Evolutionary conservation across 352 stramenopile species (phyloP), one percentile per base, ranked within the genome.

Genomic region (Lagenidium sp.): DNA sequence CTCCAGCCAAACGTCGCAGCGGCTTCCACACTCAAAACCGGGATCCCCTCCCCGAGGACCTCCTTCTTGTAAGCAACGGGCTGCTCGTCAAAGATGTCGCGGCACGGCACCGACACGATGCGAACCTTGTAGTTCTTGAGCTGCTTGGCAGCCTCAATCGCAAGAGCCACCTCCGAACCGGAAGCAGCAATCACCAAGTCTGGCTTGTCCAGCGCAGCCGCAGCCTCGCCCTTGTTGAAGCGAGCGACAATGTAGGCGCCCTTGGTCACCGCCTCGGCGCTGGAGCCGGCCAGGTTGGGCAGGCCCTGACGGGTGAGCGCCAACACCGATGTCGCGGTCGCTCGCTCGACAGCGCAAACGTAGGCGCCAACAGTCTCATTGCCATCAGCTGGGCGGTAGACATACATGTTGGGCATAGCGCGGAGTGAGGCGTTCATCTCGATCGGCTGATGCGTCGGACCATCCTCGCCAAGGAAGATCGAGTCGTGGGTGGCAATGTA

Each of bases 401-500:
- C 80, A 63, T 97, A 95, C 63, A 99, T 96, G 75, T 99, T 99
- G 25, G 96, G 97, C 81, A 98, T 99, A 25, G 83, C 82, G 39
- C 97, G 85, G 24, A 99, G 62, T 54, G 78, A 84, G 47, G 96
- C 91, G 63, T 99, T 88, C 67, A 97, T 98, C 76, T 99, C 97
- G 44, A 99, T 95, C 23, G 97, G 97, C 79, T 99, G 96, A 74
- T 99, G 97, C 48, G 97, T 99, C 38, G 97, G 97, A 49, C 97
- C 97, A 68, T 99, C 97, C 68, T 99, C 97, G 39, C 97, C 97
- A 22, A 99, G 67, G 50, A 97, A 97, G 74, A 99, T 99, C n/a
- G 82, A 97, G 78, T 99, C 97, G 78, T 99, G 97, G 21, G 97
- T 99, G 55, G 98, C 97, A 26, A 99, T 77, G 74, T 98, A 99